Base-by-base conservation (phyloP, 2,329 filamentous ascomycete species). In the Hypoxylon sp. region DNA sequence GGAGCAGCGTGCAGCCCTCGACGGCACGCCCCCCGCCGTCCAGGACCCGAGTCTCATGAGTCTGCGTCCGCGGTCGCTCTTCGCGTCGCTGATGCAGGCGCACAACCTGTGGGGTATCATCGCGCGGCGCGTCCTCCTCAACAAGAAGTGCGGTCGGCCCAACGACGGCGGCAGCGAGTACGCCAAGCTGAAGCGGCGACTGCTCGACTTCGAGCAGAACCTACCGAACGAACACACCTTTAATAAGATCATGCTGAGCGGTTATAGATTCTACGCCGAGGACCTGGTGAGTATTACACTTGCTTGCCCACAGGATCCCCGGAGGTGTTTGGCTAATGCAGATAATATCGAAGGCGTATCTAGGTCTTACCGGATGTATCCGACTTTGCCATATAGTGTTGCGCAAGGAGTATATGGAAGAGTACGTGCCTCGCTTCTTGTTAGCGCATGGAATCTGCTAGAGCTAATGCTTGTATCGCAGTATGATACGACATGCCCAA, bases 351-450 rank as follows among this genome's bases (percentile, higher is more conserved):
- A 55, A 85, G 83, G 83, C 81, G 0, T 87, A 87, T 70, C 77
- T 86, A 10, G 82, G 82, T 43, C 80, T 86, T 4, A 85, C 84
- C 3, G 85, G 85, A 77, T 81, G 84, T 56, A 80, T 83, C 1
- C 80, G 84, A 2, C 79, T 87, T 4, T 86, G 84, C 71, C 85
- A 87, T 59, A 86, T 87, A 56, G 80, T 87, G 13, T 74, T 86
- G 20, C 80, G 85, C 17, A 82, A 83, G 56, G 80, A 83, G n/a
- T 86, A 86, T 68, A 70, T 86, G 44, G 75, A 79, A 48, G 80
- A 85, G 83, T 85, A 74, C 51, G 79, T 19, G n/a, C 70, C 4
- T 26, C 24, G 51, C n/a, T 4, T 13, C n/a, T 17, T 4, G 46
- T 22, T 10, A 6, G 15, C 20, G 22, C 11, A 13, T 26, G 34